Evolutionary conservation across 2,329 filamentous ascomycete species (phyloP), one percentile per base, ranked within the genome.

Genomic region (Cladosporium austrohemisphaericum): DNA sequence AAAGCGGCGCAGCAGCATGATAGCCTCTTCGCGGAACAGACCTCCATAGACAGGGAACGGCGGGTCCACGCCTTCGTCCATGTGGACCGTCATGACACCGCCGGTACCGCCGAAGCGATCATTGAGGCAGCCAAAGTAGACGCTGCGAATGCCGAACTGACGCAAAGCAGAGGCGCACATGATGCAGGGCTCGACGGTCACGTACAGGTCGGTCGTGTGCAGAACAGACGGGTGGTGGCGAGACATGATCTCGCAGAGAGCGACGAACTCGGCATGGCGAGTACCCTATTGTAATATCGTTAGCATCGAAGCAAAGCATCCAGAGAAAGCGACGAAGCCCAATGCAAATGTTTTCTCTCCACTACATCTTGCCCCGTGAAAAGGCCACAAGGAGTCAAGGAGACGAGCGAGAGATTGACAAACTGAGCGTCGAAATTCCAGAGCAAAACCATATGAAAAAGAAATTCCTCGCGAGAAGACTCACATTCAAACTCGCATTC

Each of bases 91-190:
- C 65, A 98, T 83, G 11, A 98, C 93, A 47, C 94, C 92, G 1
- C 93, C 93, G 13, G 90, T 95, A 25, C 94, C 93, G 6, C 93
- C 93, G 71, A 98, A 98, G 51, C 94, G 88, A 72, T 98, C 93
- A 67, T 98, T 98, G 60, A 87, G 82, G 52, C 91, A 95, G 4
- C 93, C 94, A 68, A 93, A 98, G 68, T 92, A 97, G 25, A 98
- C 93, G 57, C 85, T 86, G 54, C 86, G 81, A 68, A 98, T 90
- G 11, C 83, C 81, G 56, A 94, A 85, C 69, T 98, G 94, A 44
- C 90, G 83, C 43, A 98, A 78, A 46, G 94, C 82, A 5, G 90
- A 94, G 10, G 93, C 93, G 66, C 93, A 98, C 93, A 98, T 98
- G 72, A 98, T 89, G 68, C 93, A 98, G 4, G 93, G 93, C 71